Percentiles rank a stretch among this genome's conserved stretches.
Conservation (phyloP, 2,329 filamentous ascomycete genomes). For the Colletotrichum viniferum region DNA sequence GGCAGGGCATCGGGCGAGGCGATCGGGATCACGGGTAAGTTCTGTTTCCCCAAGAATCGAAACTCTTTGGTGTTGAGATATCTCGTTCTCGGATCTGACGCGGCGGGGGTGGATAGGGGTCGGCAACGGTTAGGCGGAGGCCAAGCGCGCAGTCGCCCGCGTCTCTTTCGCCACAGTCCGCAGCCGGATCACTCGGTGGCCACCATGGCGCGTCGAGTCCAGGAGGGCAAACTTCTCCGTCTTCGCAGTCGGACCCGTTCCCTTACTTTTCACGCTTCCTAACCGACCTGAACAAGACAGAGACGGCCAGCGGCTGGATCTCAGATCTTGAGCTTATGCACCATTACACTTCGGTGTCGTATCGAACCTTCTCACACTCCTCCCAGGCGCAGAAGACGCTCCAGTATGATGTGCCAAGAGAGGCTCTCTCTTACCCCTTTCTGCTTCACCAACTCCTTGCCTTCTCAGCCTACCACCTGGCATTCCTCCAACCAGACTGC, state of each 20-base stretch:
- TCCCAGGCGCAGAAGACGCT: slow-evolving; percentile 26
- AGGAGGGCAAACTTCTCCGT: not conserved
- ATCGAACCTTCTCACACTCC: slow-evolving; percentile 27
- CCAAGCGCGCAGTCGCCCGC: slow-evolving; percentile 13
- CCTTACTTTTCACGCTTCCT: slow-evolving; percentile 28
- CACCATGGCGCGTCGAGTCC: not conserved
- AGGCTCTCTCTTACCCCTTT: slow-evolving; percentile 31
- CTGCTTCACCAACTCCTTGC: slow-evolving; percentile 37
- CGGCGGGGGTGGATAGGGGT: not conserved
- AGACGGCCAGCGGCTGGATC: slow-evolving; percentile 31
- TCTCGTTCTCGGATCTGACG: slow-evolving; percentile 9
- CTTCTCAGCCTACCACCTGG: slow-evolving; percentile 34
- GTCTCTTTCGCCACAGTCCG: slow-evolving; percentile 13
- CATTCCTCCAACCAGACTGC: slow-evolving; percentile 29
- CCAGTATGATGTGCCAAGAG: slow-evolving; percentile 29
- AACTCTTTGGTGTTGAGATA: not conserved
- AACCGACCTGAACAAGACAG: slow-evolving; percentile 23
- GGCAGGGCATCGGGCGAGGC: not conserved
- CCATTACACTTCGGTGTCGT: slow-evolving; percentile 36
- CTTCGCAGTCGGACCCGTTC: slow-evolving; percentile 17
- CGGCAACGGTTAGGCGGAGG: not conserved
- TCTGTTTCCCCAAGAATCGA: not conserved
- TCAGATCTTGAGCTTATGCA: slow-evolving; percentile 42
- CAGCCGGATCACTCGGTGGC: slow-evolving; percentile 1
- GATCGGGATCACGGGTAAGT: slow-evolving; percentile 8